Evolutionary conservation across 176 grass and related monocot species (phyloP).

Genomic region (Sorghum bicolor): DNA sequence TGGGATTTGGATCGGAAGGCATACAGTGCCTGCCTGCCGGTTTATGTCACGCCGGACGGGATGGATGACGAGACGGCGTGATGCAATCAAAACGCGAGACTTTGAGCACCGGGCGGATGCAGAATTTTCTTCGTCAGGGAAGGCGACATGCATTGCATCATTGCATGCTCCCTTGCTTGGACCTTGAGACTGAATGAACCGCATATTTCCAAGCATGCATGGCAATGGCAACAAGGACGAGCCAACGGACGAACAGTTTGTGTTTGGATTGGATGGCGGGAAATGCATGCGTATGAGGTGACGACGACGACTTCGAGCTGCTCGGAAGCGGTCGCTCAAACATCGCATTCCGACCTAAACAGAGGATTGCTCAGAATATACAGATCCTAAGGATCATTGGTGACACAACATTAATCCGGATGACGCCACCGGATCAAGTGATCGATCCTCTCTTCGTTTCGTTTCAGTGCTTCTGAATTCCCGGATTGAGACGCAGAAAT

Average conservation of each 20-base stretch:
- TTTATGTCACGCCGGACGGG: no score
- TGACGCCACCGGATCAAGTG: not conserved
- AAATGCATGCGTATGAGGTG: not conserved
- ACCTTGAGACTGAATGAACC: no score
- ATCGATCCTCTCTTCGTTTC: not conserved
- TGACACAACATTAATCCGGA: not conserved
- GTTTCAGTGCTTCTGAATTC: not conserved
- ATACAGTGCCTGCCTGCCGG: no score
- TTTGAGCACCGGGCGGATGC: not conserved
- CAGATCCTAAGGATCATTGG: not conserved
- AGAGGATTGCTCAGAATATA: not conserved
- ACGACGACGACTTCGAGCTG: not conserved
- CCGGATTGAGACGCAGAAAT: not conserved
- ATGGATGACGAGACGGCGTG: not conserved
- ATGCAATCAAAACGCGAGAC: not conserved
- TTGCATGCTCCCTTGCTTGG: no score
- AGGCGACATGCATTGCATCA: not conserved
- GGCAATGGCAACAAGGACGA: not conserved
- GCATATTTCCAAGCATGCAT: no score
- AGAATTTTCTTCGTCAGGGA: not conserved
- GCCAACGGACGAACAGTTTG: not conserved
- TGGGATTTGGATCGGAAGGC: no score
- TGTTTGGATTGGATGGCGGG: not conserved
- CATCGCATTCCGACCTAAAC: slow-evolving; percentile 1
- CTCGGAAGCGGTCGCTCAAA: not conserved